Evolutionary conservation across 345 rosid genomes (phyloP).

Genomic region (Pelargonium nanum): DNA sequence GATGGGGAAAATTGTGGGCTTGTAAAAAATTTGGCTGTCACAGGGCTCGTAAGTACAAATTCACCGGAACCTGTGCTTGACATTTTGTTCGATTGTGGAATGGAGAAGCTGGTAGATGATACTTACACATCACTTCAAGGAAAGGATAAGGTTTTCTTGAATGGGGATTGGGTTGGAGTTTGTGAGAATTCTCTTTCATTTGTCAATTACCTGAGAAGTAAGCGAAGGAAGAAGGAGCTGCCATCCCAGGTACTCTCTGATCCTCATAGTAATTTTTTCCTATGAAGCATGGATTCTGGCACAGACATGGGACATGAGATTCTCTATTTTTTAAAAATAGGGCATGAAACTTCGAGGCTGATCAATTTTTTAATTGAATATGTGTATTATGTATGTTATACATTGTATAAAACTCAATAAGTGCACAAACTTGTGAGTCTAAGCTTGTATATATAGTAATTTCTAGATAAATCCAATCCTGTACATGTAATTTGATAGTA

Average conservation of each 20-base stretch:
- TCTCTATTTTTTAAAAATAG: no score
- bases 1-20: constrained; percentile 99
- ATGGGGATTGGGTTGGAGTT: constrained; percentile 89
- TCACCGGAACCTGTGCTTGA: constrained; percentile 36
- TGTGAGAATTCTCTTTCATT: constrained; percentile 49
- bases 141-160: constrained; percentile 53
- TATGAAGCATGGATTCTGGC: no score
- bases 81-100: constrained; percentile 43
- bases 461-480: no score
- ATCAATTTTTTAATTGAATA: no score
- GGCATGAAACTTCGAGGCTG: no score
- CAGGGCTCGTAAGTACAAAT: constrained; percentile 66
- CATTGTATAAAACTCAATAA: no score
- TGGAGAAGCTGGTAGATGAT: constrained; percentile 56
- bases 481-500: no score
- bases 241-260: constrained; percentile 45
- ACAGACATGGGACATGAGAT: no score
- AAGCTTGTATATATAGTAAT: no score
- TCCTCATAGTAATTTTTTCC: neutral
- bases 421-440: no score
- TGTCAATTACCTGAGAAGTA: constrained; percentile 44
- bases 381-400: no score
- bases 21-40: constrained; percentile 70
- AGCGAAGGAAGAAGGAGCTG: constrained; percentile 48
- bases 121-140: constrained; percentile 33